These are phyloP conservation scores for Tetraselmis chui DNA, from an alignment of 139 green algal species.

Conservation along the genomic window DNA sequence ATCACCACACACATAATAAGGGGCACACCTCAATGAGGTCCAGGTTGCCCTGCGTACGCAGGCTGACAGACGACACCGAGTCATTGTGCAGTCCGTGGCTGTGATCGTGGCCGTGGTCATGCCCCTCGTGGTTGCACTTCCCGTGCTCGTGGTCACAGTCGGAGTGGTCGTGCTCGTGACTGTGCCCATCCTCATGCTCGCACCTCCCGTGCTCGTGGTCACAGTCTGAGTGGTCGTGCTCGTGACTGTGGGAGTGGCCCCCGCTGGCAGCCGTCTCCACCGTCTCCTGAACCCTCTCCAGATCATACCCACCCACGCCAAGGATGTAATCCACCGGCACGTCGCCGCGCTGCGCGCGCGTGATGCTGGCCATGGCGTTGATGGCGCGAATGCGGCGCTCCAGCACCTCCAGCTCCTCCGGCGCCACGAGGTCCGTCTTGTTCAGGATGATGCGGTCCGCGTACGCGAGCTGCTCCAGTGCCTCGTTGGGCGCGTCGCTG, in stretches of 20 bases:
- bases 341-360: conserved; percentile 32
- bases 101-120: conserved; percentile 35
- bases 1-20: too few relatives aligned
- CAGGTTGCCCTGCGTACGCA: conserved; percentile 81
- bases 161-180: conserved; percentile 18
- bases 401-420: conserved; percentile 40
- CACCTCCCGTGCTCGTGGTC: conserved; percentile 12
- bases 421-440: conserved; percentile 80
- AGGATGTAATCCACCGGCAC: conserved; percentile 84
- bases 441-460: conserved; percentile 93
- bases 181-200: conserved; percentile 22
- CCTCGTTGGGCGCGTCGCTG: conserved; percentile 59
- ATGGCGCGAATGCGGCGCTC: conserved; percentile 63
- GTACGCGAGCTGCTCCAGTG: conserved; percentile 90
- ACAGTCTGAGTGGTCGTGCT: conserved; percentile 27
- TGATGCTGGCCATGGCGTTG: conserved; percentile 75
- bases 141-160: conserved; percentile 18
- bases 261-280: conserved; percentile 47
- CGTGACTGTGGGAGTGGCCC: conserved; percentile 28
- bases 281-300: conserved; percentile 75
- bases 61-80: conserved; percentile 57
- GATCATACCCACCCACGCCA: conserved; percentile 89
- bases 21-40: conserved; percentile 77
- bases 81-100: conserved; percentile 48
- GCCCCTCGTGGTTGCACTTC: conserved; percentile 35